Conservation (phyloP, 179 eudicot species). For the Heliamphora pulchella region DNA sequence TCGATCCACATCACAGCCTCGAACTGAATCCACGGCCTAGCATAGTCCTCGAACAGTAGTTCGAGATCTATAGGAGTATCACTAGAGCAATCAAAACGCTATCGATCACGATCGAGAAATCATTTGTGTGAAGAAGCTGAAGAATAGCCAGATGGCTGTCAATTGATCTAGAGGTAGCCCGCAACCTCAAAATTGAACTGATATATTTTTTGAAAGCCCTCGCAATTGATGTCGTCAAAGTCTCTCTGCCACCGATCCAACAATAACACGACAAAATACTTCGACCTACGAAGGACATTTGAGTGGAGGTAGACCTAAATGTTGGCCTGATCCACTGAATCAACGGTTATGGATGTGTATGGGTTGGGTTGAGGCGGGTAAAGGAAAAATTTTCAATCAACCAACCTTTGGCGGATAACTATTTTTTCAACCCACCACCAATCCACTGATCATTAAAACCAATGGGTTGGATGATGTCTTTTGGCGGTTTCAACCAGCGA, state of each 20-base stretch:
- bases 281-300: constrained; percentile 41
- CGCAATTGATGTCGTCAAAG: constrained; percentile 11
- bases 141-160: constrained; percentile 40
- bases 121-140: constrained; percentile 47
- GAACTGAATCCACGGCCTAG: constrained; percentile 52
- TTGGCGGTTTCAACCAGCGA: no score
- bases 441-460: no score
- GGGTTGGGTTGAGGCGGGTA: no score
- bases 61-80: constrained; percentile 63
- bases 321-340: constrained; percentile 26
- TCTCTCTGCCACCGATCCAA: constrained; percentile 74
- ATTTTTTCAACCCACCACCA: no score
- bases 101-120: constrained; percentile 31
- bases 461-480: no score
- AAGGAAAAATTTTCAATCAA: no score
- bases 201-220: neutral
- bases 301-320: constrained; percentile 61
- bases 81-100: constrained; percentile 36
- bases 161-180: constrained; percentile 32
- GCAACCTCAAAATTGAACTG: constrained; percentile 27
- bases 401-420: no score
- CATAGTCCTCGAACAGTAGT: constrained; percentile 66
- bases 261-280: constrained; percentile 57
- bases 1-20: constrained; percentile 88
- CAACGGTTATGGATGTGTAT: neutral